Conservation (phyloP, 257 asterid genomes). For the Ophiorrhiza pumila region DNA sequence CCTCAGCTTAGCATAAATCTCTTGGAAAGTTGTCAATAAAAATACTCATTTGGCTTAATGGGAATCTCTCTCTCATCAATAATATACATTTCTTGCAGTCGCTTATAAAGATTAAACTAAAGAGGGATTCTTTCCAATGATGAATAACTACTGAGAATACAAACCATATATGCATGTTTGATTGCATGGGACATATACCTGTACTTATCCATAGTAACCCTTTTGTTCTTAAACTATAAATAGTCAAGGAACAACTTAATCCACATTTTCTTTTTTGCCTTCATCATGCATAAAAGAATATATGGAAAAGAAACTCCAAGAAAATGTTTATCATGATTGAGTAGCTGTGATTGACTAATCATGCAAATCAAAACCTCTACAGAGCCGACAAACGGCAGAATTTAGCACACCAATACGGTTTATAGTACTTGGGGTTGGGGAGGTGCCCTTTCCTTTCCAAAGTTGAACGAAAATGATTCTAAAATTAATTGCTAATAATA, state of each 20-base stretch:
- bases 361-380: constrained; percentile 7
- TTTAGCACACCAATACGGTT: constrained; percentile 9
- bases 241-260: background rate
- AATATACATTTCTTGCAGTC: background rate
- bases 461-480: constrained; percentile 26
- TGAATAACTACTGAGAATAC: background rate
- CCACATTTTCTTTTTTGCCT: background rate
- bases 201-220: background rate
- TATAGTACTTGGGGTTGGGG: constrained; percentile 16
- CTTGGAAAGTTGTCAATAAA: constrained; percentile 18
- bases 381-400: constrained; percentile 18
- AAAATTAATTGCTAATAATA: background rate
- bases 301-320: background rate
- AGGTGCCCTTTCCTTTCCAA: background rate
- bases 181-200: constrained; percentile 1
- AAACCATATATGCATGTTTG: constrained; percentile 3
- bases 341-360: constrained; percentile 20
- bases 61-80: too few relatives aligned
- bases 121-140: background rate
- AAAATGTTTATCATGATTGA: background rate
- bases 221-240: background rate
- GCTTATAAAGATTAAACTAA: background rate
- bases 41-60: constrained; percentile 14
- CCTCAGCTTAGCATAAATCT: constrained; percentile 26
- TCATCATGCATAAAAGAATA: background rate